Percentiles rank a stretch among this genome's conserved stretches.
Conservation (phyloP, 2,329 filamentous ascomycete species). For the Epichloe coenophiala region DNA sequence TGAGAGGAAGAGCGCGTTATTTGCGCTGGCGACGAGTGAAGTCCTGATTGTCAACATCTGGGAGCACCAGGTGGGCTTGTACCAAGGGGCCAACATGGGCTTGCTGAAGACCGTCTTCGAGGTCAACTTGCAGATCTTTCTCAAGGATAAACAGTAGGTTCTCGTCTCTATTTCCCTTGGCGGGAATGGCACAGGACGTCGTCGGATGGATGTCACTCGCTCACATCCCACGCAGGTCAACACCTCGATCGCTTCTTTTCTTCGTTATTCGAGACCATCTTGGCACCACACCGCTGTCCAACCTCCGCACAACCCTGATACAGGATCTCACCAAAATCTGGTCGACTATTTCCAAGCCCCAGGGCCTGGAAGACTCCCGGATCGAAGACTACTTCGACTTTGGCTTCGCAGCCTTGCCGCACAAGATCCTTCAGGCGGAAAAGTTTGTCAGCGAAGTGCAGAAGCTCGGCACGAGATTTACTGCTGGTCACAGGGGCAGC, state of each 20-base stretch:
- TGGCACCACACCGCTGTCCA: constrained; percentile 77
- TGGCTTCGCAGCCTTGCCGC: constrained; percentile 85
- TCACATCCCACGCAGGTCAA: constrained; percentile 43
- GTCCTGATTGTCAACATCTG: constrained; percentile 98
- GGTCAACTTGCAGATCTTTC: constrained; percentile 91
- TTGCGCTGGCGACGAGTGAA: constrained; percentile 93
- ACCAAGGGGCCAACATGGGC: constrained; percentile 98
- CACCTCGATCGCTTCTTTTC: constrained; percentile 82
- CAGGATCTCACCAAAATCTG: constrained; percentile 88
- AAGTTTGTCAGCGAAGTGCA: constrained; percentile 73
- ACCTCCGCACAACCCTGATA: constrained; percentile 78
- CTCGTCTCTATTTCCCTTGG: neutral
- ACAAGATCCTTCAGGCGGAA: constrained; percentile 92
- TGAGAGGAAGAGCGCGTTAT: constrained; percentile 93
- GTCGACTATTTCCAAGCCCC: constrained; percentile 82
- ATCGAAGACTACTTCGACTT: constrained; percentile 99
- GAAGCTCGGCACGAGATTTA: constrained; percentile 69
- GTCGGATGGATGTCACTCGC: constrained; percentile 8
- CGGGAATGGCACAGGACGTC: neutral
- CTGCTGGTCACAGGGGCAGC: constrained; percentile 61
- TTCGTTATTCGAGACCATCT: constrained; percentile 98
- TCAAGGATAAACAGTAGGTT: constrained; percentile 82
- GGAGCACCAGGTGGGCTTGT: constrained; percentile 96
- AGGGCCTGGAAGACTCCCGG: constrained; percentile 71
- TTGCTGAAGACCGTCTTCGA: constrained; percentile 97